A percentile compares a stretch with the other conserved stretches of the same genome.
Conservation (phyloP, 352 stramenopile species). For the Phytophthora multivora region DNA sequence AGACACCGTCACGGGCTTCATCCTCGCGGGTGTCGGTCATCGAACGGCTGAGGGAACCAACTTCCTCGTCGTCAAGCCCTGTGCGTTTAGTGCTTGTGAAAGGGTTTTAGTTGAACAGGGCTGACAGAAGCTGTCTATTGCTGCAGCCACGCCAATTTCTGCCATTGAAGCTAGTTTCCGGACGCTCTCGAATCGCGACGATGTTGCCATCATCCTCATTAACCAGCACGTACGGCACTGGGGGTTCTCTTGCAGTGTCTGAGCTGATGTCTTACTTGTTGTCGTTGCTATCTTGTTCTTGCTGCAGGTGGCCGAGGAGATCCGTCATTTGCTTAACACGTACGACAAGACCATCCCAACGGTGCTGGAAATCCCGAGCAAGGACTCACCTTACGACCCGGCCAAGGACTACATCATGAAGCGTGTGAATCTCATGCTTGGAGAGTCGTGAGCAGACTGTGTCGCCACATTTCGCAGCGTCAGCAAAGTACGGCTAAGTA, state of each 20-base stretch:
- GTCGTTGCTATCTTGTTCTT: neutral
- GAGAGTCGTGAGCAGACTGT: constrained; percentile 49
- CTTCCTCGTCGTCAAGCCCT: constrained; percentile 97
- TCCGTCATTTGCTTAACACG: constrained; percentile 97
- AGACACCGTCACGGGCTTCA: constrained; percentile 98
- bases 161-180: constrained; percentile 94
- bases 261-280: neutral
- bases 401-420: constrained; percentile 99
- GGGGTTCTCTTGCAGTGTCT: neutral
- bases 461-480: neutral
- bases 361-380: constrained; percentile 98
- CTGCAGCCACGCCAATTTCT: constrained; percentile 84
- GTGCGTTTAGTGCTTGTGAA: constrained; percentile 51
- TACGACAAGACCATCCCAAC: constrained; percentile 99
- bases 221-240: constrained; percentile 94
- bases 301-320: constrained; percentile 94
- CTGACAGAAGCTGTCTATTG: neutral
- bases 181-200: constrained; percentile 91
- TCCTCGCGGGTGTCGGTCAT: constrained; percentile 96
- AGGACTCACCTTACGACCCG: constrained; percentile 96
- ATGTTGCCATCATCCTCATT: constrained; percentile 99
- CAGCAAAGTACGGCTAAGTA: constrained; percentile 16
- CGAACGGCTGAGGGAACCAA: constrained; percentile 95
- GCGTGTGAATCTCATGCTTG: constrained; percentile 94
- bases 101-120: neutral